Evolutionary conservation across 441 rosid genomes (phyloP).

Genomic region (Erysimum cheiri): DNA sequence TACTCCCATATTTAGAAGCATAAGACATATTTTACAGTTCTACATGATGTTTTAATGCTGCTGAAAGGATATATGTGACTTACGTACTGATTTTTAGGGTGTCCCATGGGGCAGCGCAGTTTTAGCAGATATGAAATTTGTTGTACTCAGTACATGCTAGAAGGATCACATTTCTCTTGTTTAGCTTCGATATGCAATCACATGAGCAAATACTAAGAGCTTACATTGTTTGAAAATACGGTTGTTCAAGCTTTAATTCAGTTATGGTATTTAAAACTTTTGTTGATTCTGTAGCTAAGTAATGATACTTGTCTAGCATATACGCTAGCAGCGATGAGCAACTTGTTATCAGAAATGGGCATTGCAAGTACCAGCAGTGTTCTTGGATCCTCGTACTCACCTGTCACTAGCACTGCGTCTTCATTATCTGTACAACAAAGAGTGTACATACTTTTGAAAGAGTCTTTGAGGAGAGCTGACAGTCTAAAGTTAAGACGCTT

Average conservation of each 20-base stretch:
- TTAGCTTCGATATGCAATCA: conserved; percentile 12
- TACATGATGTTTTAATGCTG: not conserved
- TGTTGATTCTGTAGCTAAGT: conserved; percentile 71
- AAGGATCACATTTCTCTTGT: conserved; percentile 18
- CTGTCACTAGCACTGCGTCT: conserved; percentile 63
- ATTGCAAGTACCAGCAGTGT: conserved; percentile 70
- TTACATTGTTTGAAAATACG: conserved; percentile 1
- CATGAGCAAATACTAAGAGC: conserved; percentile 19
- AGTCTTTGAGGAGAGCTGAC: conserved; percentile 87
- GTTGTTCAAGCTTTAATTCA: conserved; percentile 23
- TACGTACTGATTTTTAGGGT: not conserved
- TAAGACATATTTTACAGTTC: not conserved
- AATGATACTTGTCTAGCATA: conserved; percentile 97
- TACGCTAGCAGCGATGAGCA: conserved; percentile 89
- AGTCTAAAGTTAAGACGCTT: conserved; percentile 77
- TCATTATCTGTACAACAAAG: conserved; percentile 89
- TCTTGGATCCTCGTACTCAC: conserved; percentile 85
- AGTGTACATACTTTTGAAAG: conserved; percentile 81
- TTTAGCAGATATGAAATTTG: conserved; percentile 21
- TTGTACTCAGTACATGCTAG: conserved; percentile 18
- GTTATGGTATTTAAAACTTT: conserved; percentile 11
- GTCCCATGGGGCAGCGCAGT: conserved; percentile 21
- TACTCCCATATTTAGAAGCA: not conserved
- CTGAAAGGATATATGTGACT: not conserved
- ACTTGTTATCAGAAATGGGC: conserved; percentile 85